Percentiles rank a stretch among this genome's conserved stretches.
phyloP scores from a whole-genome alignment of 805 yeast genomes.

The Phaffomyces antillensis region DNA sequence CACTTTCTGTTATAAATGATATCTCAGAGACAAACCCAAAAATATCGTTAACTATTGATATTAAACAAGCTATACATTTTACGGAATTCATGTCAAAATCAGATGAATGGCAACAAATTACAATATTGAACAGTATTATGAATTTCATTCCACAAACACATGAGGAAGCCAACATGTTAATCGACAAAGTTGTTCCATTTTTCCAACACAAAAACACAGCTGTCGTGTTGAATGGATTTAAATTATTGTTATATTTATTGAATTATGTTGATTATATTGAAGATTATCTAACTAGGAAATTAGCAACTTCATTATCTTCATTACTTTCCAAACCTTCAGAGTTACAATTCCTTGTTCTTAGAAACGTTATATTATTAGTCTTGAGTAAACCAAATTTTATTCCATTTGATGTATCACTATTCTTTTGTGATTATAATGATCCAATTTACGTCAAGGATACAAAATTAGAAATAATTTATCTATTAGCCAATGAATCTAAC shows the following conservation, averaged over 20 bases:
- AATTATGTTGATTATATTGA: constrained; percentile 61
- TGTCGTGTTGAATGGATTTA: constrained; percentile 70
- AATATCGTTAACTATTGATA: constrained; percentile 47
- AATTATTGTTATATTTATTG: constrained; percentile 61
- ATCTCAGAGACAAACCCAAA: constrained; percentile 51
- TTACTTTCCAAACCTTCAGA: constrained; percentile 73
- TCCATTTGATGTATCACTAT: constrained; percentile 63
- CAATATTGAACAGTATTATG: constrained; percentile 58
- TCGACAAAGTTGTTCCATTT: constrained; percentile 60
- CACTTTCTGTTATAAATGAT: constrained; percentile 58
- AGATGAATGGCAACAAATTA: constrained; percentile 64
- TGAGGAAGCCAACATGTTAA: constrained; percentile 57
- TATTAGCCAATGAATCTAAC: constrained; percentile 63
- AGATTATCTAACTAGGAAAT: constrained; percentile 48
- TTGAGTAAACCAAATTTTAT: constrained; percentile 57
- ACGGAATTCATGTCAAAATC: constrained; percentile 25
- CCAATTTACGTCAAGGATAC: constrained; percentile 86
- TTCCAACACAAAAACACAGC: constrained; percentile 77
- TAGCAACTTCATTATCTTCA: constrained; percentile 64
- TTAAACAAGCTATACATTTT: constrained; percentile 36
- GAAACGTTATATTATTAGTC: constrained; percentile 72
- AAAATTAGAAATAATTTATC: constrained; percentile 77
- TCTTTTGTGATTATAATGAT: constrained; percentile 79
- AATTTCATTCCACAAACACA: constrained; percentile 63
- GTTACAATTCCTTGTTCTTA: constrained; percentile 70